Evolutionary conservation across 345 rosid species (phyloP), one percentile per base, ranked within the genome.

Genomic region (Brassica rapa): DNA sequence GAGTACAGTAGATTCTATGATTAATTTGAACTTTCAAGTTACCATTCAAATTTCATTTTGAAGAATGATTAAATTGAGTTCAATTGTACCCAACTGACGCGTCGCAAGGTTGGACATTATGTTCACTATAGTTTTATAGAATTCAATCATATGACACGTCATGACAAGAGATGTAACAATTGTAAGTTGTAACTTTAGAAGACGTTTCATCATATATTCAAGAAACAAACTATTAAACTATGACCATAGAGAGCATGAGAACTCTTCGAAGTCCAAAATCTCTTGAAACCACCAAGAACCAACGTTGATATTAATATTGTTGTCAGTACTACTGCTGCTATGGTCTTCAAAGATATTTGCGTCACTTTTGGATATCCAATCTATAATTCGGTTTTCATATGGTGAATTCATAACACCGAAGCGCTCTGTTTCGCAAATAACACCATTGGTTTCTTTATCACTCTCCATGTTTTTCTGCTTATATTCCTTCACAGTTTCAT

Each of bases 341-440:
- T 66, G 77, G 9, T 75, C 84, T 14, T 73, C 81, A 11, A 70
- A 49, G 66, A 9, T 24, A n/a, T 60, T 82, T 8, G 49, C 68
- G 78, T 81, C 79, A 63, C 77, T 78, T 35, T 78, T 75, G 57
- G 83, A 62, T 59, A 87, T 80, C 97, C 90, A 89, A 76, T 88
- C 88, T 23, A 75, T 71, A 35, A 87, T 51, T 64, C 85, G 79
- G 65, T 68, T 70, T 77, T 89, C 89, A 4, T 84, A 88, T 3
- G 94, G 90, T 62, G 97, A 88, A 74, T 77, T 80, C 71, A 78
- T 68, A 14, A 72, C 68, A 49, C 63, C 67, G 0, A 60, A 85
- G 30, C 62, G 72, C 27, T 75, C 57, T 66, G 29, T 70, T 14
- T 55, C 81, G 1, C 15, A 37, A 51, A 32, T 5, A 23, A 39